phyloP scores from a whole-genome alignment of 228 moss, liverwort and hornwort species.

The Sphagnum magellanicum region DNA sequence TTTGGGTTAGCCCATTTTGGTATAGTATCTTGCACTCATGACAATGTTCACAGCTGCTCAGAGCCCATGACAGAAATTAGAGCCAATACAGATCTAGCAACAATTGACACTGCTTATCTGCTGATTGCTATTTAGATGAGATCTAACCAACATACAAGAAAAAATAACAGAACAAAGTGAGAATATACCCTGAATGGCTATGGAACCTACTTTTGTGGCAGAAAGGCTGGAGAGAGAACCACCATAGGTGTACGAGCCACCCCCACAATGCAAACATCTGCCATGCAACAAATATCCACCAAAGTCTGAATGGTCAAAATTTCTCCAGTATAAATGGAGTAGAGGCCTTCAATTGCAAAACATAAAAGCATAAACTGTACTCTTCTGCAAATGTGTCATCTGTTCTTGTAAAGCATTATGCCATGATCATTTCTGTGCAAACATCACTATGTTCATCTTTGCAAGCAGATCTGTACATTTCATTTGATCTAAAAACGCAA shows the following conservation, averaged over 20 bases:
- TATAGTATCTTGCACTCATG: neutral
- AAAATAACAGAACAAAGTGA: neutral
- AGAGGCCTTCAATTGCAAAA: neutral
- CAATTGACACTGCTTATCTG: neutral
- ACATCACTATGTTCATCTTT: neutral
- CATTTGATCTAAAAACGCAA: neutral
- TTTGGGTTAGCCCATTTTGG: no score
- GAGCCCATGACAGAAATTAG: neutral
- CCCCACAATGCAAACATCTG: slow-evolving; percentile 51
- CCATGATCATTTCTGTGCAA: neutral
- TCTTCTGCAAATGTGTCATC: no score
- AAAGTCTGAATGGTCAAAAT: neutral
- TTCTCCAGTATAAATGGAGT: neutral
- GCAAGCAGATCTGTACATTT: neutral
- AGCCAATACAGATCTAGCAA: neutral
- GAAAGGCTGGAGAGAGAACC: slow-evolving; percentile 36
- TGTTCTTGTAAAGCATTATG: no score
- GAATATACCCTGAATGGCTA: slow-evolving; percentile 33
- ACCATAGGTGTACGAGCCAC: slow-evolving; percentile 44
- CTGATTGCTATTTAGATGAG: neutral
- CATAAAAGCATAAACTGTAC: neutral
- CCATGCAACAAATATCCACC: neutral
- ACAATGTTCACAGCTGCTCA: neutral
- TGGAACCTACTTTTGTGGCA: slow-evolving; percentile 43
- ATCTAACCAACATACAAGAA: neutral